Evolutionary conservation across 1,284 basidiomycete genomes (phyloP), one percentile per base, ranked within the genome.

Genomic region (Peniophora sp.): DNA sequence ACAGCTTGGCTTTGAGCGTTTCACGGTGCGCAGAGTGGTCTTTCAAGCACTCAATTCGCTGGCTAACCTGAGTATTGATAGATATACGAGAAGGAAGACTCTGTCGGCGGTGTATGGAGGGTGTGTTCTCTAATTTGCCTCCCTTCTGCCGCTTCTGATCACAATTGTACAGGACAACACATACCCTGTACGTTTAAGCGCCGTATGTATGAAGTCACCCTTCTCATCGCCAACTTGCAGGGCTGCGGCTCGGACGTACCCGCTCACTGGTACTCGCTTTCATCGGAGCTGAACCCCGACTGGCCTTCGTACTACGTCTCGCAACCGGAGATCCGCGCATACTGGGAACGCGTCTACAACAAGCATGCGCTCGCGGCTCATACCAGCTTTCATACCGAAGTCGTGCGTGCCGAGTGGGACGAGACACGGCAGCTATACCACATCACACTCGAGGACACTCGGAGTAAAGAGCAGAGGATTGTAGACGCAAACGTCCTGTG

Each of bases 211-310:
- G 20, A 48, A 20, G 35, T n/a, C 38, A 24, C 19, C 19, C 3
- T 52, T 43, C 24, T 20, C 25, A 12, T 14, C 9, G 6, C 22
- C 34, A 23, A 11, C 36, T 20, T 25, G 5, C 34, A 78, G 72
- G 76, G 78, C 14, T 79, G 78, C 53, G 75, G 74, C 9, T 77
- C 73, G 20, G 76, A 81, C 56, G 65, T 78, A 22, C 69, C 74
- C 11, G 75, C 63, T 6, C 78, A 79, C 57, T 78, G 77, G 73
- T 80, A 80, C 58, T 74, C 71, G 44, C 70, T 80, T 45, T 83
- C 80, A 5, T 70, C 71, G 10, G 75, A 78, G 36, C 66, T 72
- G 27, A 79, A 81, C 52, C 74, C 78, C 1, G 55, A 72, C 53
- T 81, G 79, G 79, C 58, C 68, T 20, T 61, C 58, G 12, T 68